These are phyloP conservation scores for Sechiopsis laciniata DNA, from an alignment of 306 rosid species.

Conservation along the genomic window DNA sequence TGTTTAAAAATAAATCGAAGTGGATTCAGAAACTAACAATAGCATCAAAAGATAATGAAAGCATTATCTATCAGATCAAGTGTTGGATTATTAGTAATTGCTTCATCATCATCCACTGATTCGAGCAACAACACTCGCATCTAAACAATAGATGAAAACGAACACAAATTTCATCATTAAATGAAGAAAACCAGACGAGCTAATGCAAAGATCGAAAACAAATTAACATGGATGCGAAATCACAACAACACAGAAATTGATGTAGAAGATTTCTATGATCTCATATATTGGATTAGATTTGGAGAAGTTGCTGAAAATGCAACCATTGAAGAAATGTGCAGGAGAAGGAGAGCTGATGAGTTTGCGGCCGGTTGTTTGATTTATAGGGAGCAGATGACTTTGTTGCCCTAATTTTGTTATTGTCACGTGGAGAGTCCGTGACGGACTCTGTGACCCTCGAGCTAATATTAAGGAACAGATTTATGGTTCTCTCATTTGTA, in stretches of 20 bases:
- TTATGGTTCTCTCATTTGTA: too few species aligned
- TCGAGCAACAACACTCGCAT: not conserved
- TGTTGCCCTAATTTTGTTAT: not conserved
- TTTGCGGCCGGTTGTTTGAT: not conserved
- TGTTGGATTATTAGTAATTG: constrained; percentile 16
- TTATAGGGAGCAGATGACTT: not conserved
- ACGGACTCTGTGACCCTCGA: not conserved
- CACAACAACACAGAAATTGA: not conserved
- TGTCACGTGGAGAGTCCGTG: not conserved
- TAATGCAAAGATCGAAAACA: not conserved
- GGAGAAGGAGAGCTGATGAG: not conserved
- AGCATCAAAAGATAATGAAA: constrained; percentile 15
- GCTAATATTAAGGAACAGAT: too few species aligned
- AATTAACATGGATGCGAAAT: not conserved
- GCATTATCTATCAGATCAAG: constrained; percentile 19
- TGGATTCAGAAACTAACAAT: constrained; percentile 10
- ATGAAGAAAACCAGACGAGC: not conserved
- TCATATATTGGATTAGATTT: too few species aligned
- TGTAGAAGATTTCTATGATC: too few species aligned
- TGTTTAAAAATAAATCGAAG: not conserved
- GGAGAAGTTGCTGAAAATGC: not conserved
- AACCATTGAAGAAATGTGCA: not conserved
- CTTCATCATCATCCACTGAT: constrained; percentile 11
- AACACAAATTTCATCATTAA: not conserved
- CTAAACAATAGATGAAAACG: not conserved